Base-by-base conservation (phyloP, 148 eudicot genomes). In the Rhododendron henanense region DNA sequence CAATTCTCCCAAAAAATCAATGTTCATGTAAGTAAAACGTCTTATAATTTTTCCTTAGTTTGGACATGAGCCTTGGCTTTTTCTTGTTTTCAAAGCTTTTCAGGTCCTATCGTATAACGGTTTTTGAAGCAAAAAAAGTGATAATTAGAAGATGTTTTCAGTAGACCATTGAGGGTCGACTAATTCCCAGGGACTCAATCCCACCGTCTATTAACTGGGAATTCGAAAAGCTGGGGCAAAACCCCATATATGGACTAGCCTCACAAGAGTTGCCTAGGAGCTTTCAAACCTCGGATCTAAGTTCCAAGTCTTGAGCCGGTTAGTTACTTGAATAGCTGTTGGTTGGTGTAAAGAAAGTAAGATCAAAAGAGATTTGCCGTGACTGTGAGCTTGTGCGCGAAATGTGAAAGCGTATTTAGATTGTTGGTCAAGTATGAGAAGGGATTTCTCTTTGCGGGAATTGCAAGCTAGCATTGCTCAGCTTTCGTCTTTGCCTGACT, bases 401-500 rank as follows among this genome's bases (percentile, higher is more conserved):
- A 55, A 37, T 81, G 73, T 37, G 84, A 55, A 81, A 28, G 21
- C 11, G 10, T 5, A 4, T 16, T 19, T 7, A 28, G 37, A 53
- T 51, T 55, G 82, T 80, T 18, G 83, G 67, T 37, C 59, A 51
- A 23, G 82, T 35, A n/a, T 23, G 47, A 19, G 47, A 39, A 39
- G 48, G 79, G 79, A 37, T 47, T 51, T 51, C 83, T 8, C 83
- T 53, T 80, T 80, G 83, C 83, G 14, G 65, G 83, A 4, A 80
- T 50, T 31, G 83, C 83, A 53, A 80, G 83, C 31, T 31, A 31
- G 31, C 44, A 31, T 51, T 13, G 53, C 51, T 45, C 9, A 39
- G 50, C 33, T 41, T 47, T 75, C 16, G 47, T 71, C 76, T 31
- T 31, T 71, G 76, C 35, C 28, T 0, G 45, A 6, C 65, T 16